Evolutionary conservation across 2,329 filamentous ascomycete species (phyloP).

Genomic region (Penicillium frequentans): DNA sequence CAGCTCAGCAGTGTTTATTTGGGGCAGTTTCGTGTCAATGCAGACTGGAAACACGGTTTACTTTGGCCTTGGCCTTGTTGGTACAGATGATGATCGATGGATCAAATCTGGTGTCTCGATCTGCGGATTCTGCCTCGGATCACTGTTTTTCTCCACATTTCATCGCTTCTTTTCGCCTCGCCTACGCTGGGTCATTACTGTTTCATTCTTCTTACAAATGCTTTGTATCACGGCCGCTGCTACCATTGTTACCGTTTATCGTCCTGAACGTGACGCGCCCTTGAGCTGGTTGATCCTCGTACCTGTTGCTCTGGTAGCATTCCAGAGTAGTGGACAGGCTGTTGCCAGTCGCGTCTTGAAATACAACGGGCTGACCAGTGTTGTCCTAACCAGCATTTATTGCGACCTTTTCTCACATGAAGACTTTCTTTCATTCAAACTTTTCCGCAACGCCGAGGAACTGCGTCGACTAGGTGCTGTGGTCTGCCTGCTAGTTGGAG

Average conservation of each 20-base stretch:
- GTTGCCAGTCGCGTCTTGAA: slow-evolving; percentile 70
- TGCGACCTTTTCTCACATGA: slow-evolving; percentile 74
- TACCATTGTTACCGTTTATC: slow-evolving; percentile 52
- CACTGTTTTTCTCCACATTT: slow-evolving; percentile 68
- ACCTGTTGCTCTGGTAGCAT: slow-evolving; percentile 69
- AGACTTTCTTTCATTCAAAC: slow-evolving; percentile 44
- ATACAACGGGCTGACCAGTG: slow-evolving; percentile 71
- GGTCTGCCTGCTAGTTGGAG: slow-evolving; percentile 53
- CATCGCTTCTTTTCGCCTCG: slow-evolving; percentile 55
- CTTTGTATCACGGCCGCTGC: slow-evolving; percentile 55
- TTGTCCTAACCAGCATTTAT: slow-evolving; percentile 79
- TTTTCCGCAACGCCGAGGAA: slow-evolving; percentile 51
- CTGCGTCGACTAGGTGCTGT: slow-evolving; percentile 55
- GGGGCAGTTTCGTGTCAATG: slow-evolving; percentile 81
- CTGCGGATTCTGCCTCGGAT: slow-evolving; percentile 68
- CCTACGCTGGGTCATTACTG: slow-evolving; percentile 45
- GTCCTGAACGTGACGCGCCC: slow-evolving; percentile 45
- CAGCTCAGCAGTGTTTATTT: slow-evolving; percentile 72
- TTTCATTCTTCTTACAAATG: slow-evolving; percentile 58
- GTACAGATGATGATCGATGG: slow-evolving; percentile 59
- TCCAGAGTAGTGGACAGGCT: slow-evolving; percentile 76
- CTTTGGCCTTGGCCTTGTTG: slow-evolving; percentile 67
- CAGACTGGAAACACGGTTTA: slow-evolving; percentile 85
- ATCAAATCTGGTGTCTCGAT: slow-evolving; percentile 72
- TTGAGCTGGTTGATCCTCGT: slow-evolving; percentile 59